Conservation (phyloP, 2,329 filamentous ascomycete genomes). For the Fusarium sp. region DNA sequence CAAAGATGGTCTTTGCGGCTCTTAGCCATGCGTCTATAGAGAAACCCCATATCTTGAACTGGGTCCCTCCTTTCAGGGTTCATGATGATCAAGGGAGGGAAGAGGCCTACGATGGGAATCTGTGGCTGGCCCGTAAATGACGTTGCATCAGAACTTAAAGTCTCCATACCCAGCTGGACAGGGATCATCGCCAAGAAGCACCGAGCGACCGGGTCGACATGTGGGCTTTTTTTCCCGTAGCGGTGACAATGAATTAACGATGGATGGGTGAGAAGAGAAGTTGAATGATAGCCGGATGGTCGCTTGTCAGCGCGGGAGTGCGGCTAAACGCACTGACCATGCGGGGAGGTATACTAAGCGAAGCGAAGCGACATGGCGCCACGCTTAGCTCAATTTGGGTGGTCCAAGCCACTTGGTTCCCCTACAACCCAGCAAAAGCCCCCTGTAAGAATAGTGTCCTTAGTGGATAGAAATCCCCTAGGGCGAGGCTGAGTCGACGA, state of each 20-base stretch:
- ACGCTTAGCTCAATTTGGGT: background rate
- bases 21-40: conserved; percentile 17
- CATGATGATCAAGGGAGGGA: conserved; percentile 6
- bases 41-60: background rate
- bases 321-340: conserved; percentile 35
- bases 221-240: conserved; percentile 7
- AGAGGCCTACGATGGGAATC: conserved; percentile 28
- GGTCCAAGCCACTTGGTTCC: conserved; percentile 19
- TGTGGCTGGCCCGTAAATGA: conserved; percentile 12
- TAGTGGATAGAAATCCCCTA: conserved; percentile 32
- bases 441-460: conserved; percentile 31
- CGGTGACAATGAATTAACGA: conserved; percentile 17
- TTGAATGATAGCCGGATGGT: conserved; percentile 8
- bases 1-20: background rate
- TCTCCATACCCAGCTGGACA: conserved; percentile 40
- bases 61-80: conserved; percentile 15
- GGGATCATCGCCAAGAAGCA: conserved; percentile 31
- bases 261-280: conserved; percentile 6
- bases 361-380: conserved; percentile 7
- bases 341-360: conserved; percentile 16
- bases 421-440: background rate
- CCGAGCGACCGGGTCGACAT: conserved; percentile 17
- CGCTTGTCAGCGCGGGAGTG: conserved; percentile 38
- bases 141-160: conserved; percentile 32
- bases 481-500: conserved; percentile 35